Base-by-base conservation (phyloP, 495 filamentous ascomycete genomes). In the Xanthoparmelia taractica region DNA sequence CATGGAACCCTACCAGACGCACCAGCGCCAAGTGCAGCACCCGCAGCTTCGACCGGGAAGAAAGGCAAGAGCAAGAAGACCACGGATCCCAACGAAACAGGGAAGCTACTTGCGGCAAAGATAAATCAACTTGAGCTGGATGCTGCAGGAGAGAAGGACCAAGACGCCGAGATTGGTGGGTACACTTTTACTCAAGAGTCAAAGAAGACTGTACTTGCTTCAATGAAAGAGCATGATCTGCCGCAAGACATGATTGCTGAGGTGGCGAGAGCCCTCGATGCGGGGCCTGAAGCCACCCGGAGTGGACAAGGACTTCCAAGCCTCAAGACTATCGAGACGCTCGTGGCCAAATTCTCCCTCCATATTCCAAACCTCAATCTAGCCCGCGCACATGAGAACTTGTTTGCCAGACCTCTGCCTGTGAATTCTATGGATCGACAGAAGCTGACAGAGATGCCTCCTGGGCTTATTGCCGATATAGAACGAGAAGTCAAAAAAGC, bases 141-240 rank as follows among this genome's bases (percentile, higher is more conserved):
- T 80, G 87, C 87, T 58, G 91, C 91, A 29, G 90, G 90, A 59
- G 92, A 97, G 67, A 96, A 94, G 76, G 92, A 97, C 65, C 90
- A 97, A 74, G 92, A 96, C 73, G 85, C 84, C 63, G 94, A 97
- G 78, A 97, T 98, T 73, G 94, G 92, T 97, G 80, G 72, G 92
- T 92, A 62, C 66, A 64, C 66, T 65, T 59, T 67, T 60, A 64
- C 52, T 57, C 48, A 58, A 45, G 64, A 48, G 41, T 60, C 65
- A 34, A 64, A 47, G 56, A 58, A 69, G 50, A 65, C 57, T 57
- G 60, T 68, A 47, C 63, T 68, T 61, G 66, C 63, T 20, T 65
- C 63, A 47, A 68, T 68, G 66, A 68, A 60, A 68, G 60, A 68
- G 66, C 66, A 66, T 68, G 66, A 68, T 68, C 66, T 68, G 41